Evolutionary conservation across 2,329 filamentous ascomycete species (phyloP).

Genomic region (Phyllosticta citriasiana): DNA sequence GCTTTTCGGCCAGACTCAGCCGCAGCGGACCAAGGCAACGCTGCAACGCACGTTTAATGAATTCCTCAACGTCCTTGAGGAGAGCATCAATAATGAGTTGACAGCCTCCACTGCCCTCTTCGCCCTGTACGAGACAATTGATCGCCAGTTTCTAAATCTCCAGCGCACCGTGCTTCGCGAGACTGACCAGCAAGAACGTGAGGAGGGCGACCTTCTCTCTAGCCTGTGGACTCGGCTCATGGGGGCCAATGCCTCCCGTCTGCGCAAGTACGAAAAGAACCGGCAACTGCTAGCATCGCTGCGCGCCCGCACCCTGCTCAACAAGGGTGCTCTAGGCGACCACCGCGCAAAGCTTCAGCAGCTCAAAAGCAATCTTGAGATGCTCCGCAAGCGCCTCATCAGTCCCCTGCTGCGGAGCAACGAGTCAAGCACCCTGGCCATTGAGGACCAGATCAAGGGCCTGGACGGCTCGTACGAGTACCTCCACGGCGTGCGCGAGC

Average conservation of each 20-base stretch:
- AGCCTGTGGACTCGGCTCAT: conserved; percentile 80
- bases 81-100: conserved; percentile 77
- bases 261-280: conserved; percentile 92
- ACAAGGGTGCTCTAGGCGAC: conserved; percentile 77
- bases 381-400: conserved; percentile 71
- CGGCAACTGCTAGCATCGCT: conserved; percentile 68
- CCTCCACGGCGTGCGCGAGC: conserved; percentile 62
- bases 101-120: conserved; percentile 73
- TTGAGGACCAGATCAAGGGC: conserved; percentile 79
- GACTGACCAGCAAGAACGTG: conserved; percentile 66
- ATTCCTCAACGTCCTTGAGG: conserved; percentile 78
- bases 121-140: conserved; percentile 82
- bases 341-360: conserved; percentile 77
- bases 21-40: conserved; percentile 69
- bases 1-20: conserved; percentile 69
- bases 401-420: conserved; percentile 68
- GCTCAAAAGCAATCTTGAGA: conserved; percentile 79
- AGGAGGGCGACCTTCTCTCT: conserved; percentile 71
- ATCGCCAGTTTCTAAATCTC: conserved; percentile 81
- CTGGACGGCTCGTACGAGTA: conserved; percentile 71
- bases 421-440: conserved; percentile 56
- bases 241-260: conserved; percentile 59
- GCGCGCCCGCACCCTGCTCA: conserved; percentile 70
- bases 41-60: conserved; percentile 82
- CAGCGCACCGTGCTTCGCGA: conserved; percentile 79